phyloP scores from a whole-genome alignment of 1,284 basidiomycete genomes.

The Malassezia psittaci region DNA sequence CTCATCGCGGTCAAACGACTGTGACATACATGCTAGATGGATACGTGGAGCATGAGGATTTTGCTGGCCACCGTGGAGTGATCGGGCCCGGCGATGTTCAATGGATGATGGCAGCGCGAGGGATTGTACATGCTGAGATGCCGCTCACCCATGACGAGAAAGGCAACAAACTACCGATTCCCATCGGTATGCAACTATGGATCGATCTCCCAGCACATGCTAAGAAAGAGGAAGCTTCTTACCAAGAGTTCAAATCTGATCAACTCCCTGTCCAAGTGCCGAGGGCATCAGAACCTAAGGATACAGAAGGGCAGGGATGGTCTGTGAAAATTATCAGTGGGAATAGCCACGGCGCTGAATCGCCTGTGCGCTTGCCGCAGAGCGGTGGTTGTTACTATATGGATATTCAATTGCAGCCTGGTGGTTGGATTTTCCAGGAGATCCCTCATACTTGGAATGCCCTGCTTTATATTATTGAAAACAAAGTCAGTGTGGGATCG shows the following conservation, averaged over 20 bases:
- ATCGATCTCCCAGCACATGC: constrained; percentile 75
- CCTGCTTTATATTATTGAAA: constrained; percentile 47
- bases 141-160: constrained; percentile 63
- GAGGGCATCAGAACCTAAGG: constrained; percentile 62
- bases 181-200: constrained; percentile 78
- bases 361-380: constrained; percentile 68
- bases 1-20: constrained; percentile 54
- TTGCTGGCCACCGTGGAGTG: constrained; percentile 61
- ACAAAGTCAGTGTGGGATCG: constrained; percentile 52
- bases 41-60: constrained; percentile 77
- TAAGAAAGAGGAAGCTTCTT: constrained; percentile 63
- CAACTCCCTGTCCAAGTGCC: constrained; percentile 52
- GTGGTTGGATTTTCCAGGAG: constrained; percentile 66
- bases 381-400: constrained; percentile 83
- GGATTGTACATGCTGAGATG: constrained; percentile 56
- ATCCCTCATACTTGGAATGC: constrained; percentile 56
- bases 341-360: constrained; percentile 70
- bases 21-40: constrained; percentile 79
- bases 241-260: constrained; percentile 51
- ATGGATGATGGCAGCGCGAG: constrained; percentile 31
- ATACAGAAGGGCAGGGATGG: constrained; percentile 60
- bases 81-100: constrained; percentile 59
- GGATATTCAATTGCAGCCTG: constrained; percentile 63
- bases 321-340: constrained; percentile 76
- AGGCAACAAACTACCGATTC: constrained; percentile 54